phyloP scores from a whole-genome alignment of 345 rosid genomes.

The Syzygium aromaticum region DNA sequence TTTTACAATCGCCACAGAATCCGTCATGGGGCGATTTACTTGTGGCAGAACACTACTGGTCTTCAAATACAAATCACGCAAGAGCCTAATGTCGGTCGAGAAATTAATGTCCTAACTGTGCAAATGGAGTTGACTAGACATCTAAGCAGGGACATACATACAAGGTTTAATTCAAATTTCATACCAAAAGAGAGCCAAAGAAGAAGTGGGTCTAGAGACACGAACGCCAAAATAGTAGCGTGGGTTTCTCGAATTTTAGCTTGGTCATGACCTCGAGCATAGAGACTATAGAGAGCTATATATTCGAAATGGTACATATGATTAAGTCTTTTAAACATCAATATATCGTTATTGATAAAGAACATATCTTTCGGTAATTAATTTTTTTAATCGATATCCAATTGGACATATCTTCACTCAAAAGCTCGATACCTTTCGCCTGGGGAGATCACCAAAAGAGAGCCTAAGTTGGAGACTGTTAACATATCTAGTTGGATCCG shows the following conservation, averaged over 20 bases:
- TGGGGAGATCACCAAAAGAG: too few species aligned
- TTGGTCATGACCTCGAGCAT: not conserved
- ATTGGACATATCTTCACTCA: too few species aligned
- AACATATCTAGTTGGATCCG: too few species aligned
- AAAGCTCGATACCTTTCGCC: too few species aligned
- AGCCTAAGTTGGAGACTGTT: too few species aligned
- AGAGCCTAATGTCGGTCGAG: not conserved
- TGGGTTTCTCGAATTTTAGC: not conserved
- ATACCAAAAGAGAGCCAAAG: not conserved
- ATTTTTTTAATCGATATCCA: not conserved
- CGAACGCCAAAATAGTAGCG: not conserved
- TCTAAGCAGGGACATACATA: not conserved
- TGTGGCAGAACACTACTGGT: fast-evolving
- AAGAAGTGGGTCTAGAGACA: not conserved
- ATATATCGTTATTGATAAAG: not conserved
- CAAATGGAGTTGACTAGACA: not conserved
- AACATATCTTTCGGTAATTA: fast-evolving
- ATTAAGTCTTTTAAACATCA: not conserved
- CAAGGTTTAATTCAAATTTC: not conserved
- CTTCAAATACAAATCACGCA: not conserved
- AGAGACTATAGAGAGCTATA: not conserved
- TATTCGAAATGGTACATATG: not conserved
- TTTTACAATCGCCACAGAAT: not conserved
- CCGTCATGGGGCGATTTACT: not conserved
- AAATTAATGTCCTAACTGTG: not conserved